Percentiles rank a stretch among this genome's conserved stretches.
These are phyloP conservation scores for Globisporangium canariense DNA, from an alignment of 352 stramenopile species.

Conservation along the genomic window DNA sequence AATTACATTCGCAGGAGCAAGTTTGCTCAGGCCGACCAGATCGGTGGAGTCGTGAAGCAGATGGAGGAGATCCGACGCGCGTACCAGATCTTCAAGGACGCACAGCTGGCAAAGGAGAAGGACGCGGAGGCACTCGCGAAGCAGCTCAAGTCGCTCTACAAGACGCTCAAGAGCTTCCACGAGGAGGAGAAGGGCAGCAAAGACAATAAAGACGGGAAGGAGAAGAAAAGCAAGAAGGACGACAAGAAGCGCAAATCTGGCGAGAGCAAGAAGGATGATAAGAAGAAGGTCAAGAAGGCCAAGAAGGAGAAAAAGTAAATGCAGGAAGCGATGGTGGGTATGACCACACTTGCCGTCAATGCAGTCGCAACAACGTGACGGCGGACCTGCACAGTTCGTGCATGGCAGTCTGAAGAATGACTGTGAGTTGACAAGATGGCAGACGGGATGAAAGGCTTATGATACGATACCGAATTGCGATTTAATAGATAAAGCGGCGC, in stretches of 20 bases:
- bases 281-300: conserved; percentile 69
- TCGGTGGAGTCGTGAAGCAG: conserved; percentile 31
- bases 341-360: too few relatives aligned
- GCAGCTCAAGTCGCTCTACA: conserved; percentile 82
- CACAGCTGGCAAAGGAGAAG: conserved; percentile 28
- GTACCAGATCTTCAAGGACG: conserved; percentile 33
- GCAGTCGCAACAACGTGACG: background rate
- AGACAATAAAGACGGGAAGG: conserved; percentile 40
- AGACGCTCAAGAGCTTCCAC: conserved; percentile 86
- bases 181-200: conserved; percentile 39
- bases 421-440: conserved; percentile 22
- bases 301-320: conserved; percentile 66
- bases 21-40: conserved; percentile 52
- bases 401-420: too few relatives aligned
- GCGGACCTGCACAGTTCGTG: background rate
- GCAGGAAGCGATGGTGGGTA: conserved; percentile 24
- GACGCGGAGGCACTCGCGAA: conserved; percentile 43
- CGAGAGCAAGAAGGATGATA: conserved; percentile 41
- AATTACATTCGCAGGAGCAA: conserved; percentile 72
- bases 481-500: conserved; percentile 7
- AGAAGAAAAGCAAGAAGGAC: conserved; percentile 64
- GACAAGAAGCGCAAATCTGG: conserved; percentile 47
- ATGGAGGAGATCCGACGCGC: conserved; percentile 34
- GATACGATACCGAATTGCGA: conserved; percentile 6
- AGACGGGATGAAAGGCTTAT: conserved; percentile 10